phyloP scores from a whole-genome alignment of 208 protist genomes.

The Acanthamoeba culbertsoni region DNA sequence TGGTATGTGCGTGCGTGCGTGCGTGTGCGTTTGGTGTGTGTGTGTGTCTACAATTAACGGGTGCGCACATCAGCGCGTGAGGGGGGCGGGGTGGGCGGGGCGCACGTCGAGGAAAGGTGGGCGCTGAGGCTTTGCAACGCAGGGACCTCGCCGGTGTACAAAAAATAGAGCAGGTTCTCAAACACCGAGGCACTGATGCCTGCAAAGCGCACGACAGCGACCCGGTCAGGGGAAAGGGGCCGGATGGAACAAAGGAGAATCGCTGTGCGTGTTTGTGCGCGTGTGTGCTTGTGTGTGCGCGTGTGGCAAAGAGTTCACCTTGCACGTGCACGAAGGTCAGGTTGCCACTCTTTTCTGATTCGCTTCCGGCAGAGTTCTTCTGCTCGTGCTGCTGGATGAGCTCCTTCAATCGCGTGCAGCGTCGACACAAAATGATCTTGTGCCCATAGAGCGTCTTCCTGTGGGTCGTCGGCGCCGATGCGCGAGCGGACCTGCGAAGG shows the following conservation, averaged over 20 bases:
- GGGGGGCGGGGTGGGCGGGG: background rate
- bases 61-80: background rate
- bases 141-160: background rate
- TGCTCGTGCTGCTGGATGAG: constrained; percentile 1
- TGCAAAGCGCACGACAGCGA: background rate
- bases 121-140: background rate
- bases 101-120: background rate
- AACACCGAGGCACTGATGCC: background rate
- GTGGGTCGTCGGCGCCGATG: background rate
- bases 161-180: background rate
- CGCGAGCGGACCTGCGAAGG: background rate
- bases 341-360: background rate
- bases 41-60: background rate
- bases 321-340: constrained; percentile 16
- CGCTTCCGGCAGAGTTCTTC: background rate
- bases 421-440: constrained; percentile 5
- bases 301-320: background rate
- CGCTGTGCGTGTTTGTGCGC: too few species aligned
- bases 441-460: constrained; percentile 21
- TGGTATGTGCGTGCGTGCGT: too few species aligned
- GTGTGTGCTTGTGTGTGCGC: too few species aligned
- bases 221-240: background rate
- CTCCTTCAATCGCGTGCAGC: background rate
- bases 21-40: background rate
- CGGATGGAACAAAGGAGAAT: background rate